Evolutionary conservation across 1,284 basidiomycete genomes (phyloP), one percentile per base, ranked within the genome.

Genomic region (Pseudozyma thailandica): DNA sequence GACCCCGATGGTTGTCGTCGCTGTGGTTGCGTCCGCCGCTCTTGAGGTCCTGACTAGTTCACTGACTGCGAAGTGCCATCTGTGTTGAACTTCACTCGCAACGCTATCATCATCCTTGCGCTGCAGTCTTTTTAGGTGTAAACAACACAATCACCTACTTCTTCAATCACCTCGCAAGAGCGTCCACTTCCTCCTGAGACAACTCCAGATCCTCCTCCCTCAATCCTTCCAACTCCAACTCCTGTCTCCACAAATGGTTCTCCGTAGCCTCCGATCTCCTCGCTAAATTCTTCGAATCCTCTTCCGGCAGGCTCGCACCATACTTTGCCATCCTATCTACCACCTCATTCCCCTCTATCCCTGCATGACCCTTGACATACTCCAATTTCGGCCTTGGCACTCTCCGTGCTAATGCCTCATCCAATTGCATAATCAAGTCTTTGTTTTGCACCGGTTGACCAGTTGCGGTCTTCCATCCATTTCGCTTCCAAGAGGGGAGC

Each of bases 301-400:
- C 6, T 13, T 50, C 38, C 6, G 49, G 68, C 18, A 72, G 41
- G 18, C 30, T 21, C 9, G 72, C 74, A 4, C 74, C 74, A 12
- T 60, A 28, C 31, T 65, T 71, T 12, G 74, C 74, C 25, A 76
- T 50, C 13, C 54, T 44, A 81, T 93, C 92, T 1, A 91, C 92
- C 53, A 87, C 88, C 57, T 92, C 91, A 79, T 93, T 93, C 2
- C 92, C 92, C 50, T 83, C 83, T 39, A 88, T 85, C 1, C 90
- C 91, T 4, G 84, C 85, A 71, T 93, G 92, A 0, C 89, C 92
- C 52, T 87, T 86, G 46, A 93, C 90, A 64, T 91, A 86, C 55
- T 87, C 82, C 13, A 93, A 84, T 18, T 81, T 81, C 5, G 78
- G 74, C 6, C 59, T 53, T 2, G 43, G 31, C 8, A 15, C 10